Evolutionary conservation across 129 eudicot species (phyloP).

Genomic region (Flaveria trinervia): DNA sequence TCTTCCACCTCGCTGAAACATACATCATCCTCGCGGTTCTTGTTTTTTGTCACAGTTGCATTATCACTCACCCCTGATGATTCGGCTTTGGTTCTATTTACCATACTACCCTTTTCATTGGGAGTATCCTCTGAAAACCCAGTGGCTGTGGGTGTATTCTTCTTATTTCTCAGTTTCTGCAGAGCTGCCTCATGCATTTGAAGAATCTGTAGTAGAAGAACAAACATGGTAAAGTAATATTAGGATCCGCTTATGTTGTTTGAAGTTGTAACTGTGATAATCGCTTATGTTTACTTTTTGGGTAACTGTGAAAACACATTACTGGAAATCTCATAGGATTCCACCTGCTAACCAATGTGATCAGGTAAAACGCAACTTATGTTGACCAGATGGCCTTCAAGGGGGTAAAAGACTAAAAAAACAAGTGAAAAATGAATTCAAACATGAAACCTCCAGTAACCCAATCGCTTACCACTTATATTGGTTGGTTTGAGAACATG

Average conservation of each 20-base stretch:
- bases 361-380: too few relatives aligned
- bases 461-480: too few relatives aligned
- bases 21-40: constrained; percentile 40
- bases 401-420: too few relatives aligned
- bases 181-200: constrained; percentile 57
- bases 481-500: too few relatives aligned
- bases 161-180: constrained; percentile 48
- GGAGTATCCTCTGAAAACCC: constrained; percentile 25
- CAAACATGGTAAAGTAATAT: neutral
- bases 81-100: constrained; percentile 7
- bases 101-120: constrained; percentile 14
- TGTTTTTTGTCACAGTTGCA: constrained; percentile 16
- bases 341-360: too few relatives aligned
- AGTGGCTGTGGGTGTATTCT: constrained; percentile 10
- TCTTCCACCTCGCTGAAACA: constrained; percentile 73
- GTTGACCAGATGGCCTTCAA: too few relatives aligned
- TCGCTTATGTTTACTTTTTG: too few relatives aligned
- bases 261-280: too few relatives aligned
- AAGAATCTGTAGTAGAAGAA: constrained; percentile 44
- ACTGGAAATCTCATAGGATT: too few relatives aligned
- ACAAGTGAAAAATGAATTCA: too few relatives aligned
- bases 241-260: neutral
- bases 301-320: too few relatives aligned
- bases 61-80: constrained; percentile 2
- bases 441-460: too few relatives aligned